Evolutionary conservation across 78 protist species (phyloP).

Genomic region (Diacronema lutheri): DNA sequence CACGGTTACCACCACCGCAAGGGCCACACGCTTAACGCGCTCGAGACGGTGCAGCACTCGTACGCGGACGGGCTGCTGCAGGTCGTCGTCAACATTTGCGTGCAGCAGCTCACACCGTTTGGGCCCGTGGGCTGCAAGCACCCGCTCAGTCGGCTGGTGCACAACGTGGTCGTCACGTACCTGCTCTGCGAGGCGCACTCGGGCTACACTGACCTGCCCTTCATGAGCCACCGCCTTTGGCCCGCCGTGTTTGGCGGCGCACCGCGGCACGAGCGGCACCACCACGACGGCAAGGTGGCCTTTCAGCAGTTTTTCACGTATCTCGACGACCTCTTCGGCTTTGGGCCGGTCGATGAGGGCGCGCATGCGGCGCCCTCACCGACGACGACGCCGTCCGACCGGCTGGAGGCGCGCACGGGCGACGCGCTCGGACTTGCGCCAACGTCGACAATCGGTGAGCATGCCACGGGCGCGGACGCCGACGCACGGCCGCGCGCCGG

Average conservation of each 20-base stretch:
- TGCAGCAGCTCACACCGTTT: not conserved
- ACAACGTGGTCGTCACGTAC: slow-evolving; percentile 3
- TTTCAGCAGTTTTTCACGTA: slow-evolving; percentile 3
- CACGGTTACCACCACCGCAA: not conserved
- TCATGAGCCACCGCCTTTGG: slow-evolving; percentile 2
- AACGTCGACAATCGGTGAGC: no score
- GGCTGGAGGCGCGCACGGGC: no score
- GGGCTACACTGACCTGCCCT: slow-evolving; percentile 16
- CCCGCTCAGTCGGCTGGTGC: not conserved
- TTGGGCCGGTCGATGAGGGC: no score
- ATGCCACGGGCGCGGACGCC: no score
- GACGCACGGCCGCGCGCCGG: no score
- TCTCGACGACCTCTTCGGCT: not conserved
- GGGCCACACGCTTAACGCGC: not conserved
- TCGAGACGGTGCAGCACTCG: slow-evolving; percentile 11
- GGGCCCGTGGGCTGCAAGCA: slow-evolving; percentile 1
- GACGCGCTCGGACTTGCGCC: no score
- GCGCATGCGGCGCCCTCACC: no score
- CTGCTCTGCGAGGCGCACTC: not conserved
- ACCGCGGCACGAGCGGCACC: slow-evolving; percentile 6
- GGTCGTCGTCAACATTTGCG: not conserved
- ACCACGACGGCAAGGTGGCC: not conserved
- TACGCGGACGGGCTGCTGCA: not conserved
- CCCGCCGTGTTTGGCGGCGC: slow-evolving; percentile 6
- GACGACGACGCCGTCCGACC: no score